A percentile compares a stretch with the other conserved stretches of the same genome.
These are phyloP conservation scores for Tylopilus cervinicoccineus DNA, from an alignment of 768 basidiomycete genomes.

Conservation along the genomic window DNA sequence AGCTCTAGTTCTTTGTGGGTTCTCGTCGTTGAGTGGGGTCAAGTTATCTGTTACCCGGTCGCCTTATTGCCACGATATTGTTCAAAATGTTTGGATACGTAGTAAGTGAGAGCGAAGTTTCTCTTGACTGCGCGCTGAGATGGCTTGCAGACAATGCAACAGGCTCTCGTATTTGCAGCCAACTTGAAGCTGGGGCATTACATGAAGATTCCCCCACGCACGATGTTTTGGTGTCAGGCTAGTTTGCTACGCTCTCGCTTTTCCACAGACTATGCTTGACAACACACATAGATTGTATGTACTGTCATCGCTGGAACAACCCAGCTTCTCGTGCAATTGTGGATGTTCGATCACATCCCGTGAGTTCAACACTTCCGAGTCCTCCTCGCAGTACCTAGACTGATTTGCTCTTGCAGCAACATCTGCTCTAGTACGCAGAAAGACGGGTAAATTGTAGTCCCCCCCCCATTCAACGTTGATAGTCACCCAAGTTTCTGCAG, in stretches of 20 bases:
- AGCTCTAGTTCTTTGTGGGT: too few relatives aligned
- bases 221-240: constrained; percentile 74
- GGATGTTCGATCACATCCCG: constrained; percentile 63
- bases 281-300: constrained; percentile 52
- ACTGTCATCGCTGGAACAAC: constrained; percentile 66
- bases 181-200: constrained; percentile 82
- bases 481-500: constrained; percentile 8
- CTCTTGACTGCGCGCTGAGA: neutral
- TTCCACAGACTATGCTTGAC: neutral
- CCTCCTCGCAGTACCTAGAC: neutral
- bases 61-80: constrained; percentile 79
- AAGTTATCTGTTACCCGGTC: constrained; percentile 67
- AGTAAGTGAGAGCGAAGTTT: constrained; percentile 21
- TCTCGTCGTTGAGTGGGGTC: neutral
- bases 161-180: constrained; percentile 61
- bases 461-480: neutral
- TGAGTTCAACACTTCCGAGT: constrained; percentile 32
- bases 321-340: constrained; percentile 72
- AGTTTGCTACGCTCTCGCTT: neutral
- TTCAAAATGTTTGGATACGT: constrained; percentile 84
- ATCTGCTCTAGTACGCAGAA: constrained; percentile 44
- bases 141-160: constrained; percentile 25
- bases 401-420: constrained; percentile 16
- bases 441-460: constrained; percentile 26
- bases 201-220: constrained; percentile 56